Evolutionary conservation across 352 stramenopile genomes (phyloP).

Genomic region (Bremia lactucae): DNA sequence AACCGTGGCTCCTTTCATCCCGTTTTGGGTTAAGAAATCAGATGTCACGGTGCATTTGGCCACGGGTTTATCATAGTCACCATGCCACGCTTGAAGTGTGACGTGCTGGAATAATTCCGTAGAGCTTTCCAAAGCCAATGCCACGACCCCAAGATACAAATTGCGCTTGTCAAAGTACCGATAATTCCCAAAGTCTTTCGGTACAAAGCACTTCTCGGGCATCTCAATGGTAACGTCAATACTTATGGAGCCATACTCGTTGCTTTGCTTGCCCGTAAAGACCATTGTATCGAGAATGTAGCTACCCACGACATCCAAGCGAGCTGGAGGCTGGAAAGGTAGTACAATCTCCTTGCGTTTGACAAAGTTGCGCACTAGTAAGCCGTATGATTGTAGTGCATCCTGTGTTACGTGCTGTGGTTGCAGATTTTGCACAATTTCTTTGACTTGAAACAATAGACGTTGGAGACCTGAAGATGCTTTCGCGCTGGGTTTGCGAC

Average conservation of each 20-base stretch:
- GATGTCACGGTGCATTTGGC: slow-evolving; percentile 39
- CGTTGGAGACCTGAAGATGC: slow-evolving; percentile 36
- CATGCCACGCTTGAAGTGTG: slow-evolving; percentile 53
- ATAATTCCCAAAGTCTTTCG: slow-evolving; percentile 86
- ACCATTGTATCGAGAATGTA: slow-evolving; percentile 82
- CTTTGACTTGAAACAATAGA: slow-evolving; percentile 79
- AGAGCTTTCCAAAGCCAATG: slow-evolving; percentile 37
- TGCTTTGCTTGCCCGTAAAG: slow-evolving; percentile 37
- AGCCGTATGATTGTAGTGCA: slow-evolving; percentile 36
- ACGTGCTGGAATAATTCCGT: slow-evolving; percentile 40
- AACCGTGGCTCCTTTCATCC: slow-evolving; percentile 44
- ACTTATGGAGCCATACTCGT: slow-evolving; percentile 44
- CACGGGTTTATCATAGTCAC: slow-evolving; percentile 73
- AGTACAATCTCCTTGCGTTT: slow-evolving; percentile 83
- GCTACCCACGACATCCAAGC: slow-evolving; percentile 79
- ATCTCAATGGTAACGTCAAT: slow-evolving; percentile 83
- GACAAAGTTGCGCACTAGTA: slow-evolving; percentile 60
- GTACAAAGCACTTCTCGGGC: slow-evolving; percentile 64
- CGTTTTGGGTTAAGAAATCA: slow-evolving; percentile 25
- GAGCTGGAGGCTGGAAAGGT: slow-evolving; percentile 59
- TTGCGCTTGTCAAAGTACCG: slow-evolving; percentile 85
- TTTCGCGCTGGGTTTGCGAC: slow-evolving; percentile 43
- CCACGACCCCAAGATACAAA: slow-evolving; percentile 75
- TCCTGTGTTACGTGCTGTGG: slow-evolving; percentile 72
- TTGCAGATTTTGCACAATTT: slow-evolving; percentile 44